A percentile compares a stretch with the other conserved stretches of the same genome.
phyloP scores from a whole-genome alignment of 768 basidiomycete genomes.

The Leccinellum albellum region DNA sequence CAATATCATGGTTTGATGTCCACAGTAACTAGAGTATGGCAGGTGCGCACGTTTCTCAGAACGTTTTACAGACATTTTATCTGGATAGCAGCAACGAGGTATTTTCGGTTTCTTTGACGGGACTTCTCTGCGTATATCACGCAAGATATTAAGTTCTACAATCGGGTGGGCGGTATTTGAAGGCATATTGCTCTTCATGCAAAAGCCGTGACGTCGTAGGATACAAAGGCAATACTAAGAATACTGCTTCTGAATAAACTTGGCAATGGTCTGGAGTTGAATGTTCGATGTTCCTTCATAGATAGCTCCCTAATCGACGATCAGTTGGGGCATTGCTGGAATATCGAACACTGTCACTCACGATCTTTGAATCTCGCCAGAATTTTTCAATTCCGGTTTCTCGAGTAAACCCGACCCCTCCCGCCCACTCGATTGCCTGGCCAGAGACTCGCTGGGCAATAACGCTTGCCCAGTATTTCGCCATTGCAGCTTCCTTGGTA shows the following conservation, averaged over 20 bases:
- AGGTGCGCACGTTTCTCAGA: constrained; percentile 40
- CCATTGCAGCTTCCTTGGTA: constrained; percentile 96
- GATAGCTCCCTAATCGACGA: constrained; percentile 64
- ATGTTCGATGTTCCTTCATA: constrained; percentile 99
- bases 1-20: constrained; percentile 68
- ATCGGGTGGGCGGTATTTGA: constrained; percentile 94
- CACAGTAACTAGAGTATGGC: constrained; percentile 65
- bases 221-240: constrained; percentile 38
- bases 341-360: constrained; percentile 36
- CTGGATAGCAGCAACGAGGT: constrained; percentile 78
- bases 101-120: constrained; percentile 82
- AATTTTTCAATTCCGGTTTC: constrained; percentile 96
- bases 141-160: constrained; percentile 85
- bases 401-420: constrained; percentile 87
- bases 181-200: constrained; percentile 61
- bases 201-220: constrained; percentile 20
- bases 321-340: background rate
- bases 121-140: constrained; percentile 71
- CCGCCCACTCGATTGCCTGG: constrained; percentile 93
- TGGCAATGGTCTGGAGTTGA: constrained; percentile 94
- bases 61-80: background rate
- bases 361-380: constrained; percentile 96
- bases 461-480: constrained; percentile 88
- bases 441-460: constrained; percentile 89
- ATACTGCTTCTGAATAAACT: constrained; percentile 82